phyloP scores from a whole-genome alignment of 257 asterid species.

The Verbascum thapsus region DNA sequence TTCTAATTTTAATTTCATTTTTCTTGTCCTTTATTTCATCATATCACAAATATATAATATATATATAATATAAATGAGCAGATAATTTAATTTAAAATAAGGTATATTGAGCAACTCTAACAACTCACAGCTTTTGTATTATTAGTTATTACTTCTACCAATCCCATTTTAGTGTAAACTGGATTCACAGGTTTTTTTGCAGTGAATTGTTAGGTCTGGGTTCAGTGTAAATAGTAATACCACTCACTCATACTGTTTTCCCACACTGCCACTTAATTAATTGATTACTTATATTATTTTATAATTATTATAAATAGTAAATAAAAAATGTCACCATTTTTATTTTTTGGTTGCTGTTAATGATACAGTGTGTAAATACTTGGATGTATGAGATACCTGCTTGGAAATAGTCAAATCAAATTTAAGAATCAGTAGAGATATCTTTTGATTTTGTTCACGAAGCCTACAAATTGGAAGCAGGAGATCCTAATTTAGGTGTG shows the following conservation, averaged over 20 bases:
- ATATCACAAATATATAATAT: too few relatives aligned
- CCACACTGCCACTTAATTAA: conserved; percentile 28
- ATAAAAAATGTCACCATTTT: neutral
- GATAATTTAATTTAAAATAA: neutral
- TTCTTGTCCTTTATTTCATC: too few relatives aligned
- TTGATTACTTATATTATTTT: neutral
- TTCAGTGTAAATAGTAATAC: conserved; percentile 37
- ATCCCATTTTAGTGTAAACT: conserved; percentile 45
- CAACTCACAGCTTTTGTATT: conserved; percentile 30
- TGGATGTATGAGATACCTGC: too few relatives aligned
- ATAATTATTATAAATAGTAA: neutral
- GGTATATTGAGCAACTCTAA: conserved; percentile 15
- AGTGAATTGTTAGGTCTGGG: conserved; percentile 30
- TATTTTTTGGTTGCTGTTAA: neutral
- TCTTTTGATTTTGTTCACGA: neutral
- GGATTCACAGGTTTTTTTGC: too few relatives aligned
- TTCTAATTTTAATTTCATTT: too few relatives aligned
- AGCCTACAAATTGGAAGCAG: conserved; percentile 26
- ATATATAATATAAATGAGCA: too few relatives aligned
- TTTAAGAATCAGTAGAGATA: conserved; percentile 20
- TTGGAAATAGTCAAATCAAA: conserved; percentile 28
- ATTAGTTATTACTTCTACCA: conserved; percentile 29
- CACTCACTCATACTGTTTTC: conserved; percentile 28
- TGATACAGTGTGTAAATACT: conserved; percentile 6
- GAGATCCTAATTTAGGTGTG: neutral